These are phyloP conservation scores for Penicillium concentricum DNA, from an alignment of 2,329 filamentous ascomycete genomes.

Conservation along the genomic window DNA sequence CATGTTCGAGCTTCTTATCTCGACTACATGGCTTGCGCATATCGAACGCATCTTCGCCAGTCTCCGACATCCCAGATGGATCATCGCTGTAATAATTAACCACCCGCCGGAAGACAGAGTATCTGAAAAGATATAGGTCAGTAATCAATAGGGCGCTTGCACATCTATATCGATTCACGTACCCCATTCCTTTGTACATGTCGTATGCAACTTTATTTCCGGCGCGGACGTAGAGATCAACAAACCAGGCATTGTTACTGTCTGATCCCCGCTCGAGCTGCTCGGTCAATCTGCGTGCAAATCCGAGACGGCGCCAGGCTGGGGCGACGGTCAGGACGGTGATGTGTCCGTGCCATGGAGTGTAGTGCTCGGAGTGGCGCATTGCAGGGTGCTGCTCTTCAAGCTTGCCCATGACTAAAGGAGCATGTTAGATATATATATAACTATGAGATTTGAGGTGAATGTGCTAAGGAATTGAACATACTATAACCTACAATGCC, in stretches of 20 bases:
- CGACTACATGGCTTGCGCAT: conserved; percentile 91
- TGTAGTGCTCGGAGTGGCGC: conserved; percentile 78
- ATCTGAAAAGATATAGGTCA: conserved; percentile 37
- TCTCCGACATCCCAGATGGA: conserved; percentile 56
- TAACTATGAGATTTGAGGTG: neutral
- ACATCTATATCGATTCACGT: conserved; percentile 22
- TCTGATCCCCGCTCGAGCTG: conserved; percentile 81
- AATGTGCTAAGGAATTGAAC: conserved; percentile 31
- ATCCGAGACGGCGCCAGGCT: conserved; percentile 77
- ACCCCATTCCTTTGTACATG: conserved; percentile 89
- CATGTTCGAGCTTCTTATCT: conserved; percentile 72
- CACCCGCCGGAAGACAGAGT: conserved; percentile 85
- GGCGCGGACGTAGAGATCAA: conserved; percentile 88
- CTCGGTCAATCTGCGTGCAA: conserved; percentile 78
- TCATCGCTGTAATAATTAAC: conserved; percentile 93
- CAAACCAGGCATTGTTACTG: conserved; percentile 84
- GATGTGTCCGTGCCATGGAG: conserved; percentile 99
- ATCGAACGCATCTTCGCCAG: conserved; percentile 85
- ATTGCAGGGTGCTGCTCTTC: conserved; percentile 79
- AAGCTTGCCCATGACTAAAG: conserved; percentile 89
- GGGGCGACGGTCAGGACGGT: conserved; percentile 93
- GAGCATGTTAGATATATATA: conserved; percentile 2
- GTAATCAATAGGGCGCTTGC: neutral
- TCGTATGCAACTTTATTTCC: conserved; percentile 84
- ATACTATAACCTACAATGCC: conserved; percentile 92